Conservation (phyloP, 495 filamentous ascomycete species). For the Hapsidospora chrysogenum region DNA sequence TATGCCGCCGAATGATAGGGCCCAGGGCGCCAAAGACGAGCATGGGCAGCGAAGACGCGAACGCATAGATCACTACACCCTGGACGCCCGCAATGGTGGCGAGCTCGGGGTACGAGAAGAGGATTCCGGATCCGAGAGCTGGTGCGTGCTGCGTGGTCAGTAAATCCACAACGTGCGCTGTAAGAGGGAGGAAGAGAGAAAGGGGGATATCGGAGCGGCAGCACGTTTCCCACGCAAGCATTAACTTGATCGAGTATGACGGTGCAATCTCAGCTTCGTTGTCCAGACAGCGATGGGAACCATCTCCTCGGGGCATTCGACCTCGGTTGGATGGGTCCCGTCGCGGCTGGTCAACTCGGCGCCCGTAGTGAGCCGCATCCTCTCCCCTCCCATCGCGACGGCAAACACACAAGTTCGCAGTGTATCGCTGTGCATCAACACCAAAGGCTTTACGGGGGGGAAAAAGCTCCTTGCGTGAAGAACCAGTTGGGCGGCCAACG, state of each 20-base stretch:
- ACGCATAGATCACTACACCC: constrained; percentile 53
- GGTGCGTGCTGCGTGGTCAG: constrained; percentile 12
- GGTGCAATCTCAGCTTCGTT: constrained; percentile 78
- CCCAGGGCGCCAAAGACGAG: constrained; percentile 51
- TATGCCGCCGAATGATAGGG: constrained; percentile 56
- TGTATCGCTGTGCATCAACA: too few species aligned
- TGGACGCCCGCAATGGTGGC: constrained; percentile 63
- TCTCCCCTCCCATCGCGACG: constrained; percentile 1
- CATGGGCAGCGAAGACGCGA: constrained; percentile 48
- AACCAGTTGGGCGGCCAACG: too few species aligned
- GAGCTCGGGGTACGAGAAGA: constrained; percentile 65
- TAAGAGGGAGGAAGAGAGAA: constrained; percentile 10
- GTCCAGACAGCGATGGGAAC: constrained; percentile 9
- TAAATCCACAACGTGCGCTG: constrained; percentile 6
- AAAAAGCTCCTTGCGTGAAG: too few species aligned
- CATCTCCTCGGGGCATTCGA: not conserved
- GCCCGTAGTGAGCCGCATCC: constrained; percentile 73
- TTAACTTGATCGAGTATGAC: constrained; percentile 92
- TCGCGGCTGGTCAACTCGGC: constrained; percentile 37
- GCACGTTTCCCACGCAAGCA: constrained; percentile 87
- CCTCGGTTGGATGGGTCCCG: constrained; percentile 36
- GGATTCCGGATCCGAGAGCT: constrained; percentile 65
- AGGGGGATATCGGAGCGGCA: constrained; percentile 44
- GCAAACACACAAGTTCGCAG: not conserved
- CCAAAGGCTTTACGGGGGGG: too few species aligned